Base-by-base conservation (phyloP, 2,329 filamentous ascomycete species). In the Diplodia mutila region DNA sequence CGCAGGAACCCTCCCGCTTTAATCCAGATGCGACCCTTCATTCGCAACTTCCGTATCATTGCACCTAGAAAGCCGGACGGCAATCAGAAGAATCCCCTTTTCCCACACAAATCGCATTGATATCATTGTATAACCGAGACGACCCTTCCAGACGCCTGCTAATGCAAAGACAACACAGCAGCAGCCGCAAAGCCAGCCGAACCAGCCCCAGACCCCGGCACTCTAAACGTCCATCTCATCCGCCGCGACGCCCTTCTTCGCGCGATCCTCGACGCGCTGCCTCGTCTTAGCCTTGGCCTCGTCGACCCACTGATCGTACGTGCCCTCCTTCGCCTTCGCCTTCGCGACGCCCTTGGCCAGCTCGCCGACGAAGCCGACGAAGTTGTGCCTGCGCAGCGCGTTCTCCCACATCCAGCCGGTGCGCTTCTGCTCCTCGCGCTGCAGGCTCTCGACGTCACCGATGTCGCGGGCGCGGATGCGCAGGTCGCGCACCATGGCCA, bases 391-490 rank as follows among this genome's bases (percentile, higher is more conserved):
- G 69, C 95, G 83, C 74, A 99, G 83, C 12, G 93, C 91, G 80
- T 99, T 99, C 85, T 99, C 95, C 85, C 95, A 97, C 76, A 89
- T 86, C 95, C 95, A 99, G 71, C 90, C 91, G 68, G 85, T 85
- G 64, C 95, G 86, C 87, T 97, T 97, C 75, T 87, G 85, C 82
- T 94, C 88, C 84, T 98, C 94, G 65, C 90, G 84, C 71, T 88
- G 88, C 72, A 98, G 80, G 79, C 89, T 83, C 76, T 97, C 94
- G 52, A 81, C 77, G 80, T 99, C 95, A 54, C 94, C 94, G 71
- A 95, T 87, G 78, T 96, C 92, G 67, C 86, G 84, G 37, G 94
- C 94, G 59, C 88, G 85, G 54, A 91, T 83, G 52, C 95, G 86
- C 76, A 94, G 83, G 81, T 99, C 95, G 71, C 90, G 85, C 72